Evolutionary conservation across 805 yeast species (phyloP), one percentile per base, ranked within the genome.

Genomic region (Candida stauntonica): DNA sequence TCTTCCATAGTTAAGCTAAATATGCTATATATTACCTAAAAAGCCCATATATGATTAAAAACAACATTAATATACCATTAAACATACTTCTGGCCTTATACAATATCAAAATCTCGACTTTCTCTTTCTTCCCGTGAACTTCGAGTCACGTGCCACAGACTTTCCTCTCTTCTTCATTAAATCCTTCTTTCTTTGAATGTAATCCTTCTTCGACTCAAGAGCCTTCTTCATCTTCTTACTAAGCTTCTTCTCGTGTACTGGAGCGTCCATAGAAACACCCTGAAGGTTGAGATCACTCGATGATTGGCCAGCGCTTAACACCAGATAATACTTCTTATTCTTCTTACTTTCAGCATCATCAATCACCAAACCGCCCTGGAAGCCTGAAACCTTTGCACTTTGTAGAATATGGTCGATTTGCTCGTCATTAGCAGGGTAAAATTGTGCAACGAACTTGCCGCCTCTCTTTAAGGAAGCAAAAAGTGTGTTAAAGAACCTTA

Each of bases 371-470:
- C 99, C 99, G 56, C 99, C 97, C 41, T 87, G 91, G 61, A 93
- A 93, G 1, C 99, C 99, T 0, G 97, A 82, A 5, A 84, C 80
- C 61, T 88, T 91, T 8, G 99, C 98, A 17, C 95, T 85, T 28
- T 72, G 72, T 38, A 86, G 66, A 21, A 93, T 86, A 33, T 77
- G 72, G 43, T 86, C 83, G 8, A 81, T 79, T 61, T 93, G 98
- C 23, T 70, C 74, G 48, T 93, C 96, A 62, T 88, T 85, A 60
- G 79, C 78, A 9, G 99, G 99, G 63, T 93, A 93, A 59, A 91
- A 93, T 63, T 93, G 99, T 16, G 96, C 96, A 19, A 86, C 96
- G 49, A 91, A 95, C 63, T 93, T 93, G 6, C 99, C 99, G 34
- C 99, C 99, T 58, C 95, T 76, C 56, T 77, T 82, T 61, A 93